phyloP scores from a whole-genome alignment of 257 asterid genomes.

The Gentiana straminea region DNA sequence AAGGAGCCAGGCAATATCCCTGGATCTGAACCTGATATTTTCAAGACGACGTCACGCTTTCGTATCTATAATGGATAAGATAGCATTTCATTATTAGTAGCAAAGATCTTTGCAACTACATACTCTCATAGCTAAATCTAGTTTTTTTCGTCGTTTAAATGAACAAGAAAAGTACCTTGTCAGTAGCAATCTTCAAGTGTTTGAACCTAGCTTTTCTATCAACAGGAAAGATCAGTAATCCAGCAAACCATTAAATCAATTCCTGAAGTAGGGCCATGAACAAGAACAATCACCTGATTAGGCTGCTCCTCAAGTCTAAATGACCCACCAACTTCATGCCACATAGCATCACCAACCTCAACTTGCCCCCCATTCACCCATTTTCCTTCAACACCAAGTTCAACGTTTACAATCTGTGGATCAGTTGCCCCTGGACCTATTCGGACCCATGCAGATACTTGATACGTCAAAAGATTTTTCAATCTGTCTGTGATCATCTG shows the following conservation, averaged over 20 bases:
- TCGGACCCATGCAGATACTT: slow-evolving; percentile 92
- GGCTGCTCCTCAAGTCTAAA: slow-evolving; percentile 75
- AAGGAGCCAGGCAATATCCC: slow-evolving; percentile 30
- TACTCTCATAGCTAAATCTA: too few relatives aligned
- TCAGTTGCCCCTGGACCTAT: slow-evolving; percentile 43
- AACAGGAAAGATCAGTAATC: slow-evolving; percentile 72
- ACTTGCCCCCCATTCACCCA: slow-evolving; percentile 95
- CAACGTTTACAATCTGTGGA: slow-evolving; percentile 62
- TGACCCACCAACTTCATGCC: slow-evolving; percentile 91
- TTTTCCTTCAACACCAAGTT: slow-evolving; percentile 73
- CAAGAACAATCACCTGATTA: slow-evolving; percentile 46
- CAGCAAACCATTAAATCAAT: slow-evolving; percentile 73
- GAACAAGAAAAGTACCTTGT: slow-evolving; percentile 34
- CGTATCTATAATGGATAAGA: slow-evolving; percentile 43
- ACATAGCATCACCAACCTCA: slow-evolving; percentile 53
- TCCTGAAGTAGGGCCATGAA: slow-evolving; percentile 89
- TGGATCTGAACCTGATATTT: slow-evolving; percentile 44
- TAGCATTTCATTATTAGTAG: background rate
- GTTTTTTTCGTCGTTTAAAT: too few relatives aligned
- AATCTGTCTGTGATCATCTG: slow-evolving; percentile 65
- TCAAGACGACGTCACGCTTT: slow-evolving; percentile 64
- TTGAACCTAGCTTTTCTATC: slow-evolving; percentile 50
- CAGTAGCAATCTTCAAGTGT: slow-evolving; percentile 45
- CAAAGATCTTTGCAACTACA: too few relatives aligned
- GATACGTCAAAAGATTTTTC: slow-evolving; percentile 68